Percentiles rank a stretch among this genome's conserved stretches.
phyloP scores from a whole-genome alignment of 1,284 basidiomycete species.

The Pseudomicrostroma phylloplanum region DNA sequence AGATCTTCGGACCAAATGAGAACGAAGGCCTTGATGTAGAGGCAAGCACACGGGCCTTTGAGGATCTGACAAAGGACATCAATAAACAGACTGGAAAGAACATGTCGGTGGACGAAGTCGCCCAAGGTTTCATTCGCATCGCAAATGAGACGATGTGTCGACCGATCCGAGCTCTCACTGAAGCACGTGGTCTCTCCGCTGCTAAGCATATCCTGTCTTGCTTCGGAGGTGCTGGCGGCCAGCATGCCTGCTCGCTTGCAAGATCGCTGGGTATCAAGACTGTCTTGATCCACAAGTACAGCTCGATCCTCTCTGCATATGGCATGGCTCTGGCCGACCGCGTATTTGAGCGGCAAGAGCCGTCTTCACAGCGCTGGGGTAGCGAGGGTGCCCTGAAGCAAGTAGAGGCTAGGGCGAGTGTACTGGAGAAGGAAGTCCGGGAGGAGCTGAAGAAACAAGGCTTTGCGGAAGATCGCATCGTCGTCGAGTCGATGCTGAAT shows the following conservation, averaged over 20 bases:
- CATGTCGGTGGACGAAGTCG: slow-evolving; percentile 73
- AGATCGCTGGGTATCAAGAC: slow-evolving; percentile 72
- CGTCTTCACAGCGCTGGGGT: slow-evolving; percentile 64
- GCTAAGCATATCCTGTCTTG: slow-evolving; percentile 80
- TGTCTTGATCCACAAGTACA: slow-evolving; percentile 77
- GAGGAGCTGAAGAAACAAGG: slow-evolving; percentile 69
- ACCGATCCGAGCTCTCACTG: slow-evolving; percentile 84
- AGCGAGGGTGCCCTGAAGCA: slow-evolving; percentile 45
- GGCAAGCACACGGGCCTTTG: slow-evolving; percentile 60
- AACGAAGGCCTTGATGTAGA: slow-evolving; percentile 69
- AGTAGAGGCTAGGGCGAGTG: slow-evolving; percentile 60
- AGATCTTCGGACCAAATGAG: slow-evolving; percentile 80
- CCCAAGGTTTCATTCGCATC: slow-evolving; percentile 61
- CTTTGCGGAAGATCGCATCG: slow-evolving; percentile 64
- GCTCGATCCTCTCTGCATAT: slow-evolving; percentile 80
- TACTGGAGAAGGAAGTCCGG: slow-evolving; percentile 58
- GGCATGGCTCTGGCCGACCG: slow-evolving; percentile 83
- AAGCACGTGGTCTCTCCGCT: slow-evolving; percentile 78
- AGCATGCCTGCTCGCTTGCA: slow-evolving; percentile 84
- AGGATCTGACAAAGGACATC: slow-evolving; percentile 63
- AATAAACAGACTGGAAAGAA: slow-evolving; percentile 61
- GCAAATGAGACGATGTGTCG: slow-evolving; percentile 66
- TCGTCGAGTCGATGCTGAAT: slow-evolving; percentile 75
- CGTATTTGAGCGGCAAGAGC: slow-evolving; percentile 68
- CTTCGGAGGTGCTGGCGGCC: slow-evolving; percentile 86